Conservation (phyloP, 2,329 filamentous ascomycete genomes). For the Paramyrothecium sp. region DNA sequence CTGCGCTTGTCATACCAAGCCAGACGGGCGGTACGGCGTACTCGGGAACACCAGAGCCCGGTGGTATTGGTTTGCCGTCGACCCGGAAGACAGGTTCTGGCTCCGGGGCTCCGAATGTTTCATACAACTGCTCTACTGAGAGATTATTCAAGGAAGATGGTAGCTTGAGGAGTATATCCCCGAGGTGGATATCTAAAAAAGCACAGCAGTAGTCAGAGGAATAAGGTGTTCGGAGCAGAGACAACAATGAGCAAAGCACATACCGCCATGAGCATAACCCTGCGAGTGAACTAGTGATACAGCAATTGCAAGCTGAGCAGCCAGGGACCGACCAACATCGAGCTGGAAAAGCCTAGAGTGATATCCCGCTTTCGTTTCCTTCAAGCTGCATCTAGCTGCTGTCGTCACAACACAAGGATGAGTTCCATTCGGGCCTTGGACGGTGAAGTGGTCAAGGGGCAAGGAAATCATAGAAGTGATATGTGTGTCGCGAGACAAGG, state of each 20-base stretch:
- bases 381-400: conserved; percentile 22
- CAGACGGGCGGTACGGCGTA: conserved; percentile 27
- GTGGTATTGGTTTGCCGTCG: conserved; percentile 14
- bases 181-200: conserved; percentile 25
- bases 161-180: conserved; percentile 30
- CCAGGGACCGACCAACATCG: conserved; percentile 21
- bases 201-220: not conserved
- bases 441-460: conserved; percentile 19
- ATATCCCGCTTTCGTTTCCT: conserved; percentile 14
- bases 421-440: conserved; percentile 24
- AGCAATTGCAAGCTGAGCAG: conserved; percentile 25
- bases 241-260: not conserved
- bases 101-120: conserved; percentile 16
- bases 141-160: conserved; percentile 16
- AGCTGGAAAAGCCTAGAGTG: conserved; percentile 19
- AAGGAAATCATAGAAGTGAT: conserved; percentile 10
- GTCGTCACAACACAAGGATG: conserved; percentile 24
- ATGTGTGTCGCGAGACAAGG: not conserved
- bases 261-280: conserved; percentile 30
- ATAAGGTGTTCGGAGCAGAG: not conserved
- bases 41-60: conserved; percentile 22
- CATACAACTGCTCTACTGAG: conserved; percentile 22
- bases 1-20: conserved; percentile 29
- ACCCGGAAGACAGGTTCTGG: conserved; percentile 15
- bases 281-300: conserved; percentile 24